Evolutionary conservation across 345 rosid species (phyloP).

Genomic region (Lepidium sativum): DNA sequence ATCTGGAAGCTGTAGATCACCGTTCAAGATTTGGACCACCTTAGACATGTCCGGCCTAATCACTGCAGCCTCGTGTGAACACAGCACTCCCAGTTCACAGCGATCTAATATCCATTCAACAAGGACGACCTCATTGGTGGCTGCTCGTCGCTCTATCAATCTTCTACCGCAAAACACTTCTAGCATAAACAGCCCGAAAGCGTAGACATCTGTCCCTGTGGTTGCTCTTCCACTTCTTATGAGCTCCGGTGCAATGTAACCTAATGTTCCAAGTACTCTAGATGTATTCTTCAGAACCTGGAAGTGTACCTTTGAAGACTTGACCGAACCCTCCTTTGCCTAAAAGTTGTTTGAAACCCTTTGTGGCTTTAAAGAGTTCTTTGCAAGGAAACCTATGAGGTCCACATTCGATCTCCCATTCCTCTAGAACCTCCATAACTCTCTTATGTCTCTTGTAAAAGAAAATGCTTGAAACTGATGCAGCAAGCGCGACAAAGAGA

Average conservation of each 20-base stretch:
- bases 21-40: constrained; percentile 15
- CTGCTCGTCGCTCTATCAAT: constrained; percentile 23
- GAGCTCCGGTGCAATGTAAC: constrained; percentile 51
- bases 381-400: constrained; percentile 28
- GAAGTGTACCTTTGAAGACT: constrained; percentile 24
- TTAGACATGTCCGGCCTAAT: constrained; percentile 25
- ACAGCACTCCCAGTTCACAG: constrained; percentile 30
- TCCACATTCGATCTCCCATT: constrained; percentile 42
- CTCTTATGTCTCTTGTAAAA: neutral
- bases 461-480: constrained; percentile 16
- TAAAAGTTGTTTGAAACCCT: constrained; percentile 24
- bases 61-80: constrained; percentile 17
- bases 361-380: constrained; percentile 27
- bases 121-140: constrained; percentile 31
- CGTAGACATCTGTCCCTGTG: constrained; percentile 41
- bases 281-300: constrained; percentile 28
- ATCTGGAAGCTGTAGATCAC: constrained; percentile 12
- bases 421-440: constrained; percentile 32
- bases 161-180: constrained; percentile 48
- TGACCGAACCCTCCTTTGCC: constrained; percentile 38
- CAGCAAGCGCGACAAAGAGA: constrained; percentile 18
- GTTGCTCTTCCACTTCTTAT: constrained; percentile 45
- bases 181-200: constrained; percentile 40
- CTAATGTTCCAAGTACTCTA: constrained; percentile 37
- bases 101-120: constrained; percentile 33